Base-by-base conservation (phyloP, 768 basidiomycete species). In the Obba rivulosa region DNA sequence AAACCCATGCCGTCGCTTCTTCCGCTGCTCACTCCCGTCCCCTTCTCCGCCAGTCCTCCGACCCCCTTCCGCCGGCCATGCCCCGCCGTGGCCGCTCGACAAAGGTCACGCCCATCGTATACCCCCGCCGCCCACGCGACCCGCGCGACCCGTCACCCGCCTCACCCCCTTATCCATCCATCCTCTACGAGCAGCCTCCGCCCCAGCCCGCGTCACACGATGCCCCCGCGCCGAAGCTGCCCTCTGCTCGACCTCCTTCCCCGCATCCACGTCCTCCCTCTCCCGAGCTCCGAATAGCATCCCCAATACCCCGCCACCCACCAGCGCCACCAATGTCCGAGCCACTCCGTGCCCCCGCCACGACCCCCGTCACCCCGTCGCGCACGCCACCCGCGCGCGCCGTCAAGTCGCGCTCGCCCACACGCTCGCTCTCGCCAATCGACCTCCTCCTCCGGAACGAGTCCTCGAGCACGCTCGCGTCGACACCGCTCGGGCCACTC, bases 81-180 rank as follows among this genome's bases (percentile, higher is more conserved):
- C 49, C 52, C 50, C 41, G 48, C 40, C 57, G 63, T 44, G 63
- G 63, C 48, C 60, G 62, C 49, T 58, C 58, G 8, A 45, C 54
- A 41, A 55, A 59, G 35, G 50, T 65, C 24, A 60, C 63, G 13
- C 61, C 61, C 46, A 48, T 59, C 38, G 57, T 59, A 9, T 24
- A 55, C 41, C 50, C 52, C 5, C 48, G 48, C 24, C 36, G 37
- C 46, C 36, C 51, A 48, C 14, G 18, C 48, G 11, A 18, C 34
- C 62, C 48, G 61, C 36, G 43, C 46, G 22, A 38, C 42, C 47
- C 36, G 21, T 50, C 43, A 21, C 20, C 21, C 43, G n/a, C 46
- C 18, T 50, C 43, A 21, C 20, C 21, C 43, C 9, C 46, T 31
- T 31, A 7, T 31, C 28, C 28, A 31, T 5, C 28, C 28, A 13